Base-by-base conservation (phyloP, 176 grass and related monocot species). In the Puccinellia tenuiflora region DNA sequence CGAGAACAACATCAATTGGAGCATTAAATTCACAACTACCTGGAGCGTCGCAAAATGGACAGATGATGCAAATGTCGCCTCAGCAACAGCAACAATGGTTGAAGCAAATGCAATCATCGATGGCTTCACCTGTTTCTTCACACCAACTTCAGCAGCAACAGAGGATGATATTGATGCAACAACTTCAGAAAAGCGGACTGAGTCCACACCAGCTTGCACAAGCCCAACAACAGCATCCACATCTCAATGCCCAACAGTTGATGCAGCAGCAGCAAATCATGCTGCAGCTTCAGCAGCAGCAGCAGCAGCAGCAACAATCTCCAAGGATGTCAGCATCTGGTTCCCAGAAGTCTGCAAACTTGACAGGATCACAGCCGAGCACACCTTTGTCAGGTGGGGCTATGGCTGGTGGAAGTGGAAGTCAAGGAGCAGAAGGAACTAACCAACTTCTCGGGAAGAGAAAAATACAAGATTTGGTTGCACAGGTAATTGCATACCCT, bases 401-500 rank as follows among this genome's bases (percentile, higher is more conserved):
- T 60, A 85, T 86, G 88, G 83, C 90, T 57, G 85, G 86, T 52
- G 90, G 88, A 81, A 92, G 84, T 89, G 79, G 86, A 73, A 93
- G 81, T 85, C 92, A 95, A 85, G 89, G 85, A 68, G 80, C 55
- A 70, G 93, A 99, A 89, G 85, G 85, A 77, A 81, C 90, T 57
- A 98, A 80, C 83, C 93, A 88, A 83, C 76, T 99, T 75, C 89
- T 88, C 7, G 93, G 93, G 46, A 99, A 99, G 69, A 94, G 97
- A 79, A 99, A 96, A 87, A 99, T 99, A 86, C 93, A 83, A 81
- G 97, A 99, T 83, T 84, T 99, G 50, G 93, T 96, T 87, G 64
- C 91, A 47, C 97, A 99, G 91, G 96, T 98, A 80, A 68, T 75
- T 33, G 68, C 72, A 28, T 73, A 52, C 42, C 22, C 57, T 64